Conservation (phyloP, 129 eudicot species). For the Lactuca sativa region DNA sequence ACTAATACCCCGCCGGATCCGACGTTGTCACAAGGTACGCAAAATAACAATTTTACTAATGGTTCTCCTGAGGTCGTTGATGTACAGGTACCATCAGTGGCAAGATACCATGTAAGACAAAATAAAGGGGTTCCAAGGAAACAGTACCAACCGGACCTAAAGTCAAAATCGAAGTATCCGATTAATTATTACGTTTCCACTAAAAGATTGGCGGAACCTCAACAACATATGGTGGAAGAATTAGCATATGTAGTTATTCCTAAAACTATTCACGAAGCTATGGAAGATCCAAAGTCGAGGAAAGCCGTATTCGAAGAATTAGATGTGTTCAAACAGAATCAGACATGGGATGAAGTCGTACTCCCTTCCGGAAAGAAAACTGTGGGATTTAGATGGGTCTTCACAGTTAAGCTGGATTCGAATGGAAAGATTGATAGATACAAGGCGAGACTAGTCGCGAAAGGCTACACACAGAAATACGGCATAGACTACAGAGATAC, state of each 20-base stretch:
- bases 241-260: not conserved
- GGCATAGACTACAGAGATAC: not conserved
- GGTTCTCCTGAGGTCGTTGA: not conserved
- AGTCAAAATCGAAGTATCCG: not conserved
- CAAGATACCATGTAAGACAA: too few relatives aligned
- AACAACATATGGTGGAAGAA: not conserved
- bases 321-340: not conserved
- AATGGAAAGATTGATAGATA: too few relatives aligned
- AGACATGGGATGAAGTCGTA: not conserved
- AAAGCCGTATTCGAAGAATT: not conserved
- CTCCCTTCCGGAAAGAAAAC: too few relatives aligned
- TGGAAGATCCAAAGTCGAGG: not conserved
- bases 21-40: not conserved
- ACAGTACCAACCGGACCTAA: conserved; percentile 1
- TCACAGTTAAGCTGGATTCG: too few relatives aligned
- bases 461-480: too few relatives aligned
- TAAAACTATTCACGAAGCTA: not conserved
- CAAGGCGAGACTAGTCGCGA: too few relatives aligned
- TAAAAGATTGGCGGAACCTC: not conserved
- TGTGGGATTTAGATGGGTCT: too few relatives aligned
- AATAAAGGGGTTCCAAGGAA: not conserved
- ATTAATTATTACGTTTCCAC: not conserved
- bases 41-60: not conserved
- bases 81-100: not conserved
- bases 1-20: too few relatives aligned